These are phyloP conservation scores for Lithospermum erythrorhizon DNA, from an alignment of 257 asterid species.

Conservation along the genomic window DNA sequence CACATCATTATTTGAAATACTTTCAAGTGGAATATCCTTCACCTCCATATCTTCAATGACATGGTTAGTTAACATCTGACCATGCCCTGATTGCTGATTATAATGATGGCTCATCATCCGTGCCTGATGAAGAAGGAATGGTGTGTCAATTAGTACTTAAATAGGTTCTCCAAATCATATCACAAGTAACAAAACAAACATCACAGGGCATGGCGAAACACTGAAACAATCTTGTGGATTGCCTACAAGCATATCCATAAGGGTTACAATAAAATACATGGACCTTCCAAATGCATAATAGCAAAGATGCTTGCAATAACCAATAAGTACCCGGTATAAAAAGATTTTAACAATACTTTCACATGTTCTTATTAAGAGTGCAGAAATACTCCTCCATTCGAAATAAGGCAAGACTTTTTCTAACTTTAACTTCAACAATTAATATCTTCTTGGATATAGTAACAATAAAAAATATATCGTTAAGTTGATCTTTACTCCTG, in stretches of 20 bases:
- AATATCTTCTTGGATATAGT: too few species aligned
- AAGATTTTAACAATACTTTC: too few species aligned
- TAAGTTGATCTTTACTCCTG: neutral
- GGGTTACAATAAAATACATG: too few species aligned
- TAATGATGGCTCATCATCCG: constrained; percentile 36
- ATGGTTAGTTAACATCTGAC: constrained; percentile 11
- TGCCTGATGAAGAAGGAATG: constrained; percentile 26
- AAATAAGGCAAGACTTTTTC: too few species aligned
- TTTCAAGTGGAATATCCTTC: constrained; percentile 12
- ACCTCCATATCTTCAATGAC: constrained; percentile 27
- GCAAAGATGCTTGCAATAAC: too few species aligned
- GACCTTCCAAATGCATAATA: too few species aligned
- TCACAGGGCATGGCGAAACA: neutral
- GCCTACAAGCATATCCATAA: neutral
- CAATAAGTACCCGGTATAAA: too few species aligned
- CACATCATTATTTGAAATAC: constrained; percentile 16
- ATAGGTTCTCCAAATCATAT: neutral
- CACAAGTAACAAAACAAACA: neutral
- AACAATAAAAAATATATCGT: too few species aligned
- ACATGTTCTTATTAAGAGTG: too few species aligned
- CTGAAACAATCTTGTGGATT: too few species aligned
- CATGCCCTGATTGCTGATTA: constrained; percentile 28
- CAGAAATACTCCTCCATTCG: too few species aligned
- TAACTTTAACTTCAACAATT: too few species aligned
- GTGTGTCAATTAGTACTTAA: neutral